Evolutionary conservation across 441 rosid genomes (phyloP), one percentile per base, ranked within the genome.

Genomic region (Manihot esculenta): DNA sequence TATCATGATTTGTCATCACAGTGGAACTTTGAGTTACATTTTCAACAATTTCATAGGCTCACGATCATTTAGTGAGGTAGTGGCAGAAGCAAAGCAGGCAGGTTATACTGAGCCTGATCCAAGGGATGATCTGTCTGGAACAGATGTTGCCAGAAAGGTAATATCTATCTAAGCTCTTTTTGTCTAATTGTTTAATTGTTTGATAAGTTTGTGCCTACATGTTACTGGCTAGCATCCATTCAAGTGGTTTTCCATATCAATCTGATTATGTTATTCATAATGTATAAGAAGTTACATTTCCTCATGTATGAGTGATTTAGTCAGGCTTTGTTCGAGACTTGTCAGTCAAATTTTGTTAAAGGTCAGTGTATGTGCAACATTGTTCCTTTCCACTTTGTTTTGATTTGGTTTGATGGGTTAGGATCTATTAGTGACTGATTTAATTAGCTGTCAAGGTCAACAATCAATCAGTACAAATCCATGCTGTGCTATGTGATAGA

Each of bases 81-180:
- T 92, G 68, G 72, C 87, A n/a, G 97, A 90, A 83, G 99, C 97
- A 71, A 92, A 89, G 78, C 83, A 84, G 68, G 93, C 92, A 44
- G 97, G 99, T 64, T 94, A 80, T 74, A 94, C 96, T 44, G 99
- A 94, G 78, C 99, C 99, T 53, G 99, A 94, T 88, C 97, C 97
- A 35, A 90, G 99, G 76, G 99, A 94, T 65, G 99, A 94, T 83
- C 87, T 94, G 44, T 89, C 99, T 82, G 97, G 99, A 79, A 88
- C 91, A 38, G 99, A 94, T 87, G 99, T 94, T 75, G 97, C 94
- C 60, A 81, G 99, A 88, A 94, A 92, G 91, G 99, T 94, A 83
- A 42, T 30, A 1, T 74, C 15, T 50, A 7, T 11, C 51, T 33
- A 30, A 27, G 57, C 53, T 49, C 18, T 2, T 27, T 70, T 38